phyloP scores from a whole-genome alignment of 495 filamentous ascomycete genomes.

The Hypoxylon crocopeplum region DNA sequence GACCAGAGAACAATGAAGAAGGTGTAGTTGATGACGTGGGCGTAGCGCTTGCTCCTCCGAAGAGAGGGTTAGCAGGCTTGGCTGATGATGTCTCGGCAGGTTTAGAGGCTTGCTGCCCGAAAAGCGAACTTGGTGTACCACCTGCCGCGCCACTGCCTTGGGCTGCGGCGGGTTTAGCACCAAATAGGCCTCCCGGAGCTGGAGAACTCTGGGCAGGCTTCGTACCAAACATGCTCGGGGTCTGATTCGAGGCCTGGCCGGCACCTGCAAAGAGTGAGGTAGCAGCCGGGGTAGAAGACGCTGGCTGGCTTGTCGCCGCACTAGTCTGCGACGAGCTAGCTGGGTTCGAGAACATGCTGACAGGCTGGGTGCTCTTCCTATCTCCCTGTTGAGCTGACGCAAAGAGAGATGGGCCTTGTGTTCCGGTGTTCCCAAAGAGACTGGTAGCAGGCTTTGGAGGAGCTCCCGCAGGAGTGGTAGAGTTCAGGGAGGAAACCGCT shows the following conservation, averaged over 20 bases:
- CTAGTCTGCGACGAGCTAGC: slow-evolving; percentile 16
- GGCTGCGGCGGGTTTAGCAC: slow-evolving; percentile 28
- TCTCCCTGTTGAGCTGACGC: slow-evolving; percentile 23
- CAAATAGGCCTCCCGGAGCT: slow-evolving; percentile 16
- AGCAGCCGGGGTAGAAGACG: slow-evolving; percentile 11
- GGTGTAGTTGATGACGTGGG: slow-evolving; percentile 19
- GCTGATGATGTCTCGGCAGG: slow-evolving; percentile 30
- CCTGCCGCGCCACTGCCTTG: slow-evolving; percentile 11
- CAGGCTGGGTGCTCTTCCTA: slow-evolving; percentile 25
- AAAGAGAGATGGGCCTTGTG: slow-evolving; percentile 27
- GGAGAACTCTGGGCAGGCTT: slow-evolving; percentile 36
- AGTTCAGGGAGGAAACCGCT: slow-evolving; percentile 55
- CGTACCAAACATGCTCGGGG: slow-evolving; percentile 22
- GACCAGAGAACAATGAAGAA: slow-evolving; percentile 23
- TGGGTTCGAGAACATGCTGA: slow-evolving; percentile 20
- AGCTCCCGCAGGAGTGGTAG: slow-evolving; percentile 70
- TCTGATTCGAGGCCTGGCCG: slow-evolving; percentile 16
- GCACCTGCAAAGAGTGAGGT: slow-evolving; percentile 25
- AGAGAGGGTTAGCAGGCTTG: slow-evolving; percentile 19
- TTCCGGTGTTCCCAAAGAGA: slow-evolving; percentile 28
- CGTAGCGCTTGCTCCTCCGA: slow-evolving; percentile 16
- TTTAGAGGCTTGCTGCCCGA: slow-evolving; percentile 31
- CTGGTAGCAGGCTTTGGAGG: slow-evolving; percentile 50
- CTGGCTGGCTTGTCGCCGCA: slow-evolving; percentile 21
- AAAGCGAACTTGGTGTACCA: slow-evolving; percentile 5